Base-by-base conservation (phyloP, 2,329 filamentous ascomycete species). In the Trichoderma brevicompactum region DNA sequence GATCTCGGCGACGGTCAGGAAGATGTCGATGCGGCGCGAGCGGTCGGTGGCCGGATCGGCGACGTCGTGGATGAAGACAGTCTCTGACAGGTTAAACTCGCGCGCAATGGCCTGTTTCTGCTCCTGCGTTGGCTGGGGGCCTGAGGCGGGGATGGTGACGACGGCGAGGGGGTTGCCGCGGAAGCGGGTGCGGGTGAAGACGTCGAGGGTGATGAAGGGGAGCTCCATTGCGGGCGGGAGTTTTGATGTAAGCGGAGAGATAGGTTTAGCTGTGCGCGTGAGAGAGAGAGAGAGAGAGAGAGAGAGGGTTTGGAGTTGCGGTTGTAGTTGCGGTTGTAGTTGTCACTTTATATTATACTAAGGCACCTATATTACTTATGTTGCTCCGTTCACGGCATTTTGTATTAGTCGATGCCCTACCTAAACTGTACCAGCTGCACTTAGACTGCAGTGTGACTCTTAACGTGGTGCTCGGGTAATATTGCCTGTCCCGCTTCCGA, bases 81-180 rank as follows among this genome's bases (percentile, higher is more conserved):
- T 89, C 74, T 88, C 86, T 58, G 84, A 87, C 70, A 87, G 83
- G 74, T 87, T 87, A 78, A 89, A 89, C 74, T 89, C 87, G 64
- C 80, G 78, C 49, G 87, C 85, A 67, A 89, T 83, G 67, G 76
- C 72, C 71, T 87, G 85, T 72, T 89, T 89, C 71, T 82, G 80
- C 2, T 77, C 73, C 70, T 85, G 82, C 2, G 79, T 79, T 23
- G 87, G 76, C 13, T 71, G 70, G n/a, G 75, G 74, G 28, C 71
- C 68, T 17, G 72, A 65, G 12, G 77, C 67, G 2, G 84, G 84
- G 67, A 89, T 77, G 54, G 80, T 78, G 67, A 89, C 82, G 28
- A 89, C 79, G 40, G 86, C 86, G 43, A 89, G 81, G 2, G 85
- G 86, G 72, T 89, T 89, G 69, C 87, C 87, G 52, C 77, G 73